Evolutionary conservation across 1,284 basidiomycete genomes (phyloP).

Genomic region (Takashimella tepidaria): DNA sequence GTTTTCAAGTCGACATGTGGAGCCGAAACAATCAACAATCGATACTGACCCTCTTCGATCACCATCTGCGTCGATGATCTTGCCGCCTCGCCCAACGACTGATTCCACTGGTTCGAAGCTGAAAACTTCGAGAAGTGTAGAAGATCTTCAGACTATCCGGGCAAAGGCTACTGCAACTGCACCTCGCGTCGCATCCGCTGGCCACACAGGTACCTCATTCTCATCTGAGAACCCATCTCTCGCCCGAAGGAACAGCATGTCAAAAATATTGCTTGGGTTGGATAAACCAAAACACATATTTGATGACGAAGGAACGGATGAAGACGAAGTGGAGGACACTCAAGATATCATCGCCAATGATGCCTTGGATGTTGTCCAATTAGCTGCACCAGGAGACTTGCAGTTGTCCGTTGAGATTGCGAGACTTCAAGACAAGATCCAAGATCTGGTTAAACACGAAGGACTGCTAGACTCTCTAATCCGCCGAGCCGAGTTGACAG

Average conservation of each 20-base stretch:
- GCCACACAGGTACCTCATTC: background rate
- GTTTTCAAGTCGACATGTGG: conserved; percentile 33
- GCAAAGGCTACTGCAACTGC: background rate
- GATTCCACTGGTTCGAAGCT: conserved; percentile 13
- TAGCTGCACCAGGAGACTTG: conserved; percentile 77
- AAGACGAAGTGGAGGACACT: conserved; percentile 39
- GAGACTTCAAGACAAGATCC: conserved; percentile 67
- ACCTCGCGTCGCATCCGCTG: background rate
- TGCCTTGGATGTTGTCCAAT: conserved; percentile 54
- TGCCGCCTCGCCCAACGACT: background rate
- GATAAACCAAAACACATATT: conserved; percentile 30
- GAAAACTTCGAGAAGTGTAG: conserved; percentile 27
- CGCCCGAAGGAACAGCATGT: conserved; percentile 1
- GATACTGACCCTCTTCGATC: conserved; percentile 7
- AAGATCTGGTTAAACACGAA: conserved; percentile 72
- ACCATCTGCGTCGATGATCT: conserved; percentile 22
- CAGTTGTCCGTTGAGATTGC: conserved; percentile 76
- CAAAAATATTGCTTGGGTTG: conserved; percentile 4
- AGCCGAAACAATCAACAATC: background rate
- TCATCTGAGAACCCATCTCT: background rate
- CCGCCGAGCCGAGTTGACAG: conserved; percentile 88
- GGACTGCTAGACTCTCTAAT: conserved; percentile 77
- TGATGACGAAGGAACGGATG: conserved; percentile 48
- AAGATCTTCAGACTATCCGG: conserved; percentile 23
- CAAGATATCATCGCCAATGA: conserved; percentile 1